These are phyloP conservation scores for Boletus sp. DNA, from an alignment of 768 basidiomycete species.

Conservation along the genomic window DNA sequence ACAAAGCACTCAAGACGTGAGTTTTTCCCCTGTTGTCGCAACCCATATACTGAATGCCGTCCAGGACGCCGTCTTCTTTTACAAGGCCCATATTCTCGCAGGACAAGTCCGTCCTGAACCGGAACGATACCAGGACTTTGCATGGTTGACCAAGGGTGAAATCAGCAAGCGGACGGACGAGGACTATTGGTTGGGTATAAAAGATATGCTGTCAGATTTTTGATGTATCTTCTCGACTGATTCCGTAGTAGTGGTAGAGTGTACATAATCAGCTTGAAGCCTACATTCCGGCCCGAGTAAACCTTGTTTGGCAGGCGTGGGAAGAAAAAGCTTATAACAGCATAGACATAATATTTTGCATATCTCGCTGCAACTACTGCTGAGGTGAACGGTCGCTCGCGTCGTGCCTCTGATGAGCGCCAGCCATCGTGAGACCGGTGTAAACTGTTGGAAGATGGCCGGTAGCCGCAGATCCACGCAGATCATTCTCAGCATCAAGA, in stretches of 20 bases:
- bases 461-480: neutral
- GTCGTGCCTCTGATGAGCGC: too few species aligned
- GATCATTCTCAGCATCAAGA: neutral
- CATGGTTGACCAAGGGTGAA: conserved; percentile 94
- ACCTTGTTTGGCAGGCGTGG: too few species aligned
- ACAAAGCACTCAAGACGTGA: conserved; percentile 38
- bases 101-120: conserved; percentile 70
- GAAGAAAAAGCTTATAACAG: too few species aligned
- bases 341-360: too few species aligned
- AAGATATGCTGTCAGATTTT: conserved; percentile 75
- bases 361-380: too few species aligned
- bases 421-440: neutral
- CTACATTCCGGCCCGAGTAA: too few species aligned
- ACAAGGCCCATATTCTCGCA: conserved; percentile 89
- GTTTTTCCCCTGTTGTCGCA: neutral
- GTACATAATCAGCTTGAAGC: too few species aligned
- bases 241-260: too few species aligned
- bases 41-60: conserved; percentile 1
- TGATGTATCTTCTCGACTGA: conserved; percentile 22
- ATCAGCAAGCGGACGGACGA: conserved; percentile 64
- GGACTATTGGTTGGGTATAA: conserved; percentile 73
- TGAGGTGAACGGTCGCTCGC: too few species aligned
- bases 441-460: neutral
- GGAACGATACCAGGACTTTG: conserved; percentile 67
- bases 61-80: conserved; percentile 81